phyloP scores from a whole-genome alignment of 2,329 filamentous ascomycete genomes.

The Tolypocladium sp. region DNA sequence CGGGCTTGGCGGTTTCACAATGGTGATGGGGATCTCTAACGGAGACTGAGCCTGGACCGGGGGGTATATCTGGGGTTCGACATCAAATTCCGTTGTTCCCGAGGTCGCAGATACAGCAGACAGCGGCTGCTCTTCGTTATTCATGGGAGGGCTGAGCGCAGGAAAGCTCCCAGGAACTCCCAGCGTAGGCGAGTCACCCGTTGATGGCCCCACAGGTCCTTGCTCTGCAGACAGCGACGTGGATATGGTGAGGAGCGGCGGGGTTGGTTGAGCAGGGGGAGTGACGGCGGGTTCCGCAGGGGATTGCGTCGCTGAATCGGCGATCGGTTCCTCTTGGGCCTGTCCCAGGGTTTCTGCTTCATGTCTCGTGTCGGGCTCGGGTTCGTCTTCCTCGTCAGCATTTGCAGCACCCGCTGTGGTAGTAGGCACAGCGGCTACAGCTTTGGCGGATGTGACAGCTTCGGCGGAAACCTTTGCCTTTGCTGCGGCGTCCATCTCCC shows the following conservation, averaged over 20 bases:
- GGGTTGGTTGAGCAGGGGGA: not conserved
- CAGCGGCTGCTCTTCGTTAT: constrained; percentile 38
- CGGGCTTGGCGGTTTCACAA: constrained; percentile 19
- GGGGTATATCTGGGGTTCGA: constrained; percentile 57
- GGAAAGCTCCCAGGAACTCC: constrained; percentile 58
- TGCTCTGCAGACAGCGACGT: constrained; percentile 2
- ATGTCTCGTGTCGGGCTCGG: not conserved
- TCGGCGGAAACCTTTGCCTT: constrained; percentile 26
- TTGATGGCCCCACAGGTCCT: constrained; percentile 3
- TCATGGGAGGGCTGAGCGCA: constrained; percentile 24
- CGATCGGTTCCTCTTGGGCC: not conserved
- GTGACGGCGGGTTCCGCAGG: not conserved
- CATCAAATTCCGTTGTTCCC: constrained; percentile 62
- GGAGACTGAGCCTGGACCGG: constrained; percentile 24
- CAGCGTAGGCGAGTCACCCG: constrained; percentile 52
- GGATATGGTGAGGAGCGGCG: constrained; percentile 4
- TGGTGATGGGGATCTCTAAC: constrained; percentile 13
- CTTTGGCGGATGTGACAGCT: not conserved
- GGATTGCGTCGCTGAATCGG: not conserved
- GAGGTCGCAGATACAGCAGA: constrained; percentile 52
- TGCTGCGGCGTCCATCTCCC: constrained; percentile 38
- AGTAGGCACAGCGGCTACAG: not conserved
- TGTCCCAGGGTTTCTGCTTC: not conserved
- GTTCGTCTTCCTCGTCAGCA: not conserved
- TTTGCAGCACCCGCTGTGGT: constrained; percentile 1